These are phyloP conservation scores for Pyricularia pennisetigena DNA, from an alignment of 2,329 filamentous ascomycete species.

Conservation along the genomic window DNA sequence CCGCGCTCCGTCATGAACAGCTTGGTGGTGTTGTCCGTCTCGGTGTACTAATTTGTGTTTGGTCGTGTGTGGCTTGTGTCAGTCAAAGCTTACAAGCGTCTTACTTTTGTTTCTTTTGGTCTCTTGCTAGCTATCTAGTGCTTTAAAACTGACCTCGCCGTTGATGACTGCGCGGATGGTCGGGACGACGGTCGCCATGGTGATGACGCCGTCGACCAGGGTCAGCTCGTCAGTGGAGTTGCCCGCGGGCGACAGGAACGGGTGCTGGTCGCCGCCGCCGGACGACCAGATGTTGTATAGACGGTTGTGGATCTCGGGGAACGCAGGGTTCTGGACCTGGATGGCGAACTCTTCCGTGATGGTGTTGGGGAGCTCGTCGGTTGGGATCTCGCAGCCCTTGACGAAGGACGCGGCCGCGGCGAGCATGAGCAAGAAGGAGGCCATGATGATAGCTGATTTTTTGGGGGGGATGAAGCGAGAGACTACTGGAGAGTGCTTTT, in stretches of 20 bases:
- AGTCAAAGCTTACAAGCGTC: neutral
- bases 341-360: slow-evolving; percentile 23
- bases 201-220: slow-evolving; percentile 27
- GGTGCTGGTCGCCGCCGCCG: slow-evolving; percentile 27
- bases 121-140: neutral
- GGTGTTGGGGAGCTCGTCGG: slow-evolving; percentile 18
- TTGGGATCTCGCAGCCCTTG: slow-evolving; percentile 20
- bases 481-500: neutral
- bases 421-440: neutral
- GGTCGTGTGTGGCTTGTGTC: too few species aligned
- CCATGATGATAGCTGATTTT: neutral
- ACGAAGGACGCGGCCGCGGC: slow-evolving; percentile 4
- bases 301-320: slow-evolving; percentile 24
- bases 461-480: neutral
- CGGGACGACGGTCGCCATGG: slow-evolving; percentile 11
- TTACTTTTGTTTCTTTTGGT: too few species aligned
- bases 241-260: slow-evolving; percentile 27
- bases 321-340: slow-evolving; percentile 24
- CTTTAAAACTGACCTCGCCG: slow-evolving; percentile 26
- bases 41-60: slow-evolving; percentile 23
- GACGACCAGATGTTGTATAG: slow-evolving; percentile 26
- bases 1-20: slow-evolving; percentile 35
- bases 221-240: slow-evolving; percentile 24
- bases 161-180: slow-evolving; percentile 29
- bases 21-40: slow-evolving; percentile 35